Conservation (phyloP, 345 rosid genomes). For the Sapria himalayana region DNA sequence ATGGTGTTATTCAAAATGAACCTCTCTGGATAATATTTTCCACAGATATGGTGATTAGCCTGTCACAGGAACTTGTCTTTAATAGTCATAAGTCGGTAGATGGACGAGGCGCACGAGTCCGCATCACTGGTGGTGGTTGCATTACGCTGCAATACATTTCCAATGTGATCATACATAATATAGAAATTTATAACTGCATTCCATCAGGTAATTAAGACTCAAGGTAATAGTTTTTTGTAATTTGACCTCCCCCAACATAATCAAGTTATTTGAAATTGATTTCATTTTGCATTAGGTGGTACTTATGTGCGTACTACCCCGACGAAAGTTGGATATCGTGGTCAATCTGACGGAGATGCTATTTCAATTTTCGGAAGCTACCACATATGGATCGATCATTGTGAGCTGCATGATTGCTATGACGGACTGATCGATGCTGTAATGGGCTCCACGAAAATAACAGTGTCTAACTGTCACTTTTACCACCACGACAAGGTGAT, state of each 20-base stretch:
- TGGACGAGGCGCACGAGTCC: slow-evolving; percentile 91
- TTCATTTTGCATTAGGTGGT: slow-evolving; percentile 19
- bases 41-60: slow-evolving; percentile 52
- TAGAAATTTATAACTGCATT: slow-evolving; percentile 76
- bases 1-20: slow-evolving; percentile 70
- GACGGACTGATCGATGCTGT: slow-evolving; percentile 92
- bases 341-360: slow-evolving; percentile 84
- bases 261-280: neutral
- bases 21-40: slow-evolving; percentile 98
- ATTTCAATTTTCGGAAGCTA: slow-evolving; percentile 78
- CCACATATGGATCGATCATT: slow-evolving; percentile 93
- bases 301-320: slow-evolving; percentile 78
- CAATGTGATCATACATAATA: slow-evolving; percentile 75
- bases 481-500: slow-evolving; percentile 97
- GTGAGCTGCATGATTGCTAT: slow-evolving; percentile 71
- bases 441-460: slow-evolving; percentile 87
- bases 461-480: slow-evolving; percentile 77
- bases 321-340: slow-evolving; percentile 56
- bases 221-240: neutral
- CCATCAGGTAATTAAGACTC: slow-evolving; percentile 29
- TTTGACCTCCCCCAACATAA: neutral
- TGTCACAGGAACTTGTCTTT: slow-evolving; percentile 71
- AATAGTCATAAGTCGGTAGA: slow-evolving; percentile 89
- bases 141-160: slow-evolving; percentile 73
- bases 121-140: slow-evolving; percentile 87